These are phyloP conservation scores for Pleurotus pulmonarius DNA, from an alignment of 768 basidiomycete genomes.

Conservation along the genomic window DNA sequence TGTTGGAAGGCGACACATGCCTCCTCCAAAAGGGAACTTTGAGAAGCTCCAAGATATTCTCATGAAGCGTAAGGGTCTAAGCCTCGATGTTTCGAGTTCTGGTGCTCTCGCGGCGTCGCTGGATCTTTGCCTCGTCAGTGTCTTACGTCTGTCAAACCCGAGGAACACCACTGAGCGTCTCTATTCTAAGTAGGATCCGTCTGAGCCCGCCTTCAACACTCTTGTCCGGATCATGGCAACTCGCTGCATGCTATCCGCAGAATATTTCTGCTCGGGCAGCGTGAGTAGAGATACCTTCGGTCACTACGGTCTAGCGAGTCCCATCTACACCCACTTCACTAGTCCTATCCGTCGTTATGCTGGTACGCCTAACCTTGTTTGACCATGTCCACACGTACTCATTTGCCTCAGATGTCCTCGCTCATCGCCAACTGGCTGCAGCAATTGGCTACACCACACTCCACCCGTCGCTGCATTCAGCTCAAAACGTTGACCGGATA, in stretches of 20 bases:
- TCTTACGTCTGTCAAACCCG: background rate
- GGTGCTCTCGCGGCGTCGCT: conserved; percentile 85
- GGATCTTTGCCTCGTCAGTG: conserved; percentile 78
- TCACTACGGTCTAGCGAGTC: conserved; percentile 93
- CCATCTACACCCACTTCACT: conserved; percentile 98
- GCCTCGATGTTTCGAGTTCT: conserved; percentile 87
- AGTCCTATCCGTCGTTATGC: conserved; percentile 97
- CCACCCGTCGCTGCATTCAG: conserved; percentile 86
- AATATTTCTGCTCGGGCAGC: conserved; percentile 96
- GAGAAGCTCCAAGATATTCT: conserved; percentile 94
- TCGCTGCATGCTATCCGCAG: conserved; percentile 95
- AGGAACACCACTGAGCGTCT: background rate
- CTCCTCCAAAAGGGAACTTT: conserved; percentile 91
- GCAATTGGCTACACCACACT: conserved; percentile 82
- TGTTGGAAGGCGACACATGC: conserved; percentile 70
- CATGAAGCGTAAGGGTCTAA: conserved; percentile 76
- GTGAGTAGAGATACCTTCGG: conserved; percentile 90
- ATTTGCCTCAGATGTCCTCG: conserved; percentile 70
- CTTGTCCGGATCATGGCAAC: conserved; percentile 99
- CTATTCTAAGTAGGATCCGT: conserved; percentile 56
- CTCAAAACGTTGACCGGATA: conserved; percentile 81
- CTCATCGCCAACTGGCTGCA: conserved; percentile 88
- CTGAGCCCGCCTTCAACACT: conserved; percentile 90
- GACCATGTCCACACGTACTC: no score
- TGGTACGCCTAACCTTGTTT: conserved; percentile 39